A percentile compares a stretch with the other conserved stretches of the same genome.
Evolutionary conservation across 805 yeast genomes (phyloP).

Genomic region (Metschnikowia cubensis): DNA sequence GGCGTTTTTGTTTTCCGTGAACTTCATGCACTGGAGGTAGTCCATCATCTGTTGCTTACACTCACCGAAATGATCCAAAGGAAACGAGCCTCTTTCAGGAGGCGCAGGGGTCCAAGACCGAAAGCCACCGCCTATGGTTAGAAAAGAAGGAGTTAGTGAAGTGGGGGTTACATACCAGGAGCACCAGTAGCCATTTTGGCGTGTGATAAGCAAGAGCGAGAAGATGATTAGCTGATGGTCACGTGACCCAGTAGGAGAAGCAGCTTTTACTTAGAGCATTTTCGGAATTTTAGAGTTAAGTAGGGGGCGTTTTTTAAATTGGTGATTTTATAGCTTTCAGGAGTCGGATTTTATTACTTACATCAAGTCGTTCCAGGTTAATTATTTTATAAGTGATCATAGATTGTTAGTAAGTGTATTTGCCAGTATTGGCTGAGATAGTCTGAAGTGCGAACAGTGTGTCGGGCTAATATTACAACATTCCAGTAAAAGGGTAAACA

Average conservation of each 20-base stretch:
- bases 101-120: constrained; percentile 70
- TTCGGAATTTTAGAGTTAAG: no score
- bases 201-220: not conserved
- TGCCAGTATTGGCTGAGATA: no score
- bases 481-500: no score
- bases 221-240: not conserved
- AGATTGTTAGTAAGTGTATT: no score
- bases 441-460: no score
- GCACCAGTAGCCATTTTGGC: constrained; percentile 19
- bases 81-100: constrained; percentile 95
- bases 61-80: constrained; percentile 83
- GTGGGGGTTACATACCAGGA: constrained; percentile 16
- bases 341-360: no score
- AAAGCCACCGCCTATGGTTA: constrained; percentile 19
- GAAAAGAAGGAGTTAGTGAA: not conserved
- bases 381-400: no score
- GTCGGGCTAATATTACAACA: no score
- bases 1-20: constrained; percentile 78
- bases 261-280: no score
- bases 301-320: no score
- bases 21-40: constrained; percentile 74
- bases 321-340: no score
- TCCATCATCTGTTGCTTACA: constrained; percentile 72
- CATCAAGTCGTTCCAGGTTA: no score
- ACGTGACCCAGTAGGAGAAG: not conserved